phyloP scores from a whole-genome alignment of 371 early-diverging fungal species.

The Phascolomyces articulosus region DNA sequence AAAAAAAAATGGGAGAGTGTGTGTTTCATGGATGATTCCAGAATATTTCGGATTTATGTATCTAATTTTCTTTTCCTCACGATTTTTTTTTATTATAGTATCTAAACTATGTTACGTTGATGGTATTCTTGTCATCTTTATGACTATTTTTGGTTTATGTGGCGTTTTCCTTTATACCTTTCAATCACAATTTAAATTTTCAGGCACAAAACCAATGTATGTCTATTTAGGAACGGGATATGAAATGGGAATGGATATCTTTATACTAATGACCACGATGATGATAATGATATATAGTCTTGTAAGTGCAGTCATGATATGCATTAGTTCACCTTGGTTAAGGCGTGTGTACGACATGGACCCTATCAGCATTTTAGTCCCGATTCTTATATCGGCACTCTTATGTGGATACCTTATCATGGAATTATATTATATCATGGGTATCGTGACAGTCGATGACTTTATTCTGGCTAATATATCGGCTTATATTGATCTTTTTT shows the following conservation, averaged over 20 bases:
- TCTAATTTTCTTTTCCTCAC: background rate
- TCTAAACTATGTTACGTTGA: slow-evolving; percentile 26
- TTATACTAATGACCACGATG: too few species aligned
- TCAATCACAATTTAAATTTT: slow-evolving; percentile 30
- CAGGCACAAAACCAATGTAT: slow-evolving; percentile 39
- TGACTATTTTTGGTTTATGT: slow-evolving; percentile 28
- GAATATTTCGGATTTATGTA: background rate
- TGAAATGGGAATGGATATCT: too few species aligned
- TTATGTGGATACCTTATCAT: slow-evolving; percentile 38
- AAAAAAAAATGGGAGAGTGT: background rate
- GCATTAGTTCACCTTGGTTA: slow-evolving; percentile 31
- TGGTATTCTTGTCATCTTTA: slow-evolving; percentile 32
- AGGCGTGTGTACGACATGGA: slow-evolving; percentile 22
- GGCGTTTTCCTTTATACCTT: slow-evolving; percentile 32
- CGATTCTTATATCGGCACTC: slow-evolving; percentile 31
- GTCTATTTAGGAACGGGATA: slow-evolving; percentile 3
- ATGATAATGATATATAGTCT: too few species aligned
- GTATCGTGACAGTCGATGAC: slow-evolving; percentile 35
- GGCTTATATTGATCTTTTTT: slow-evolving; percentile 42
- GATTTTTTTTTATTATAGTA: slow-evolving; percentile 19
- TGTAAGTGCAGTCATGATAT: slow-evolving; percentile 24
- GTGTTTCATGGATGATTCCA: background rate
- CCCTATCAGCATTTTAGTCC: slow-evolving; percentile 33
- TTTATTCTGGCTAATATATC: slow-evolving; percentile 42
- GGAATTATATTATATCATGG: slow-evolving; percentile 48